Base-by-base conservation (phyloP, 352 stramenopile species). In the Globisporangium mamillatum region DNA sequence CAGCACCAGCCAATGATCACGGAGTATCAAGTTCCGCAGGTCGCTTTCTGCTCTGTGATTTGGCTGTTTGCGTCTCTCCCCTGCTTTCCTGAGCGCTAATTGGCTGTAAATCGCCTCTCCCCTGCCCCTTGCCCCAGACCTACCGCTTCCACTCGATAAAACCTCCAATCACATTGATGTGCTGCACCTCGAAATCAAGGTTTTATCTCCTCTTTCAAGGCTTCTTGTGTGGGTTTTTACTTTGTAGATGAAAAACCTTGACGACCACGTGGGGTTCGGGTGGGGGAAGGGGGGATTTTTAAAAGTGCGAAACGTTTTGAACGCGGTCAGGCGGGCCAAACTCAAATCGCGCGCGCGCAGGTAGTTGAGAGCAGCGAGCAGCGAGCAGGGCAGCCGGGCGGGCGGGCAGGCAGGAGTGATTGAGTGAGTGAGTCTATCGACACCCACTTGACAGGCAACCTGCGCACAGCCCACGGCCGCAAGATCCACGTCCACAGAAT, bases 101-200 rank as follows among this genome's bases (percentile, higher is more conserved):
- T 38, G 32, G 32, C 32, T 38, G 32, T 38, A 38, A 38, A 38
- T 38, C 32, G 0, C 8, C 16, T 52, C 18, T 52, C 44, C 78
- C 78, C 82, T 72, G 8, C 71, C 77, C 77, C 75, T 22, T 81
- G 67, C 72, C 78, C 78, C 50, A 82, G 67, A 75, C 78, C 78
- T 81, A 84, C 66, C 78, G 74, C 67, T 86, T 86, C 76, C 27
- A 54, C 50, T 3, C 34, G n/a, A 66, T 25, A 66, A 70, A 67
- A 69, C 68, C 68, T 73, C 74, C 75, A 86, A 86, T 86, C 75
- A 74, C 72, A 68, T 78, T 38, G 59, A 25, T 18, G 5, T 38
- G 2, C 36, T 63, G 54, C 59, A 75, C 69, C 69, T 75, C 44
- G 16, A 3, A 12, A 3, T 5, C 48, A 22, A 66, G 64, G 66